Base-by-base conservation (phyloP, 208 protist genomes). In the Acanthamoeba sp. region DNA sequence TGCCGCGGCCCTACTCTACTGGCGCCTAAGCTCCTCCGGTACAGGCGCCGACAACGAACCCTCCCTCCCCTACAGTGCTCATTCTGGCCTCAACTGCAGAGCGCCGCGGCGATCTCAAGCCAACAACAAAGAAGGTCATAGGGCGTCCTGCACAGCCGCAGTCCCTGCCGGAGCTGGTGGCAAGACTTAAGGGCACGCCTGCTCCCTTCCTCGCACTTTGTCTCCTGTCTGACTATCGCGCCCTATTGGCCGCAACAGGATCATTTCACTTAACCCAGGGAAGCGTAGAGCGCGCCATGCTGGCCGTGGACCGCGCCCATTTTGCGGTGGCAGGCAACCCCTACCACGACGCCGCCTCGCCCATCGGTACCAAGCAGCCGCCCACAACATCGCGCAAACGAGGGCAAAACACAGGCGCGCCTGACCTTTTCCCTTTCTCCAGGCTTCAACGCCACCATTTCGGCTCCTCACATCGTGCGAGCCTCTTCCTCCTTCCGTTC, bases 401-500 rank as follows among this genome's bases (percentile, higher is more conserved):
- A 76, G 22, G 12, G 22, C 34, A 18, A 76, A 76, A 40, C 66
- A 18, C 64, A 73, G 10, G 24, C 18, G 36, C n/a, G 42, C 24
- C 42, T 22, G 18, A 9, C 10, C 7, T 48, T 50, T 91, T 38
- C 10, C 57, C 40, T 5, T 14, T 84, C 73, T 84, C 24, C 48
- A 91, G 84, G 84, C 22, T 69, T 50, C 40, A 91, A 93, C 34
- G 88, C 88, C 62, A 93, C 88, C 12, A 93, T 93, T 22, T 93
- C 88, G 2, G 88, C 88, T 14, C 88, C 88, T 16, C 88, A 93
- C 88, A 93, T 93, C 29, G 88, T 93, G 34, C 40, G 14, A 16
- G 12, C 10, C 45, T 27, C 22, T 27, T 89, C 10, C 45, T 62
- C 82, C 48, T 66, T 40, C 12, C 59, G 12, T 73, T 32, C 14